Evolutionary conservation across 176 grass and related monocot species (phyloP), one percentile per base, ranked within the genome.

Genomic region (Otatea glauca): DNA sequence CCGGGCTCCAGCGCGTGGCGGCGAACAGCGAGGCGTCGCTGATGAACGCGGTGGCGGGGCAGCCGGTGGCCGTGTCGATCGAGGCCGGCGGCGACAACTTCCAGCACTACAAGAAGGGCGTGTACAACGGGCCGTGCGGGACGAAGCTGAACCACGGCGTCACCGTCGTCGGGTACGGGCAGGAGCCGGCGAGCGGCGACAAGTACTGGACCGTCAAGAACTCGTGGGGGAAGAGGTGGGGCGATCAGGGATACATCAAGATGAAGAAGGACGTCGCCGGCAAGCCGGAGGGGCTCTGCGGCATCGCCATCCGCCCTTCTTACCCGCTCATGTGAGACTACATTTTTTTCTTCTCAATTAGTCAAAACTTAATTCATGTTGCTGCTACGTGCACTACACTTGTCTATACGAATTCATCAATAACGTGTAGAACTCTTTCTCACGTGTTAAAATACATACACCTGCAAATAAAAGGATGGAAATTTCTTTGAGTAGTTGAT

Each of bases 191-290:
- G 41, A 72, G 45, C 1, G 82, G 63, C 5, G 88, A 72, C 2
- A 88, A n/a, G 9, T 94, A 90, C 60, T 94, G 90, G 90, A 93
- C 91, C 18, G 76, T 96, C 2, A 96, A 93, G 73, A 96, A 96
- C 72, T 96, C 93, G 0, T 96, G 93, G 93, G 93, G 91, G 1
- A 56, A 38, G 5, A 17, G n/a, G 0, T 96, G 93, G 93, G 93
- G 93, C 1, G 91, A 96, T 39, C 39, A 12, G 1, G 91, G 93
- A 0, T 96, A 92, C 29, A 83, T 96, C 49, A 89, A 45, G 66
- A 96, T 96, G 91, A 90, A 75, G 75, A 88, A 89, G 63, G 83
- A 68, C 66, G 21, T 90, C 61, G 75, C 20, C 4, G 88, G 63
- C 43, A 85, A 87, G 85, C 78, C 44, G 54, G 91, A 96, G 49